Evolutionary conservation across 768 basidiomycete species (phyloP).

Genomic region (Mycena chlorophos): DNA sequence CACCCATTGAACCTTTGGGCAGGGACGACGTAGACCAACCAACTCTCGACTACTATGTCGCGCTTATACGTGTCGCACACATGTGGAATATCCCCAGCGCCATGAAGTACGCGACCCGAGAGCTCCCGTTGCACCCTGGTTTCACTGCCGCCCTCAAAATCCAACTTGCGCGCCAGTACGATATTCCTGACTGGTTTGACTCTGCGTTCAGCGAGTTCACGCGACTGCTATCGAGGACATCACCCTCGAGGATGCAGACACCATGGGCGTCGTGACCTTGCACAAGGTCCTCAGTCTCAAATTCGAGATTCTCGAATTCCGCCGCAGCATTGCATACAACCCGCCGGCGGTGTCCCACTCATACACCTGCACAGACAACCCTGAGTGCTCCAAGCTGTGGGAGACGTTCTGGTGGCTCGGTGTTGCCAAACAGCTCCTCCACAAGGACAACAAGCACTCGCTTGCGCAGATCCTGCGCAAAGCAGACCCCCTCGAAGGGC

Average conservation of each 20-base stretch:
- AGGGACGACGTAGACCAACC: neutral
- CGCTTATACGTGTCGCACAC: neutral
- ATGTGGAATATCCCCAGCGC: neutral
- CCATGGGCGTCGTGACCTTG: conserved; percentile 3
- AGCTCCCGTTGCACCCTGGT: neutral
- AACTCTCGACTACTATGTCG: neutral
- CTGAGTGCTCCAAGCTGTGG: neutral
- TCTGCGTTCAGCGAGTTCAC: neutral
- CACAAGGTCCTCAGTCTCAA: conserved; percentile 1
- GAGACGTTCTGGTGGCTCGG: conserved; percentile 11
- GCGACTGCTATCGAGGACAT: neutral
- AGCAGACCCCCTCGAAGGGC: too few species aligned
- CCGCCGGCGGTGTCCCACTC: conserved; percentile 1
- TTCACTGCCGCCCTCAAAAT: conserved; percentile 1
- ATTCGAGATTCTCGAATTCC: too few species aligned
- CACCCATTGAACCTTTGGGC: neutral
- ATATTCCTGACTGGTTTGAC: neutral
- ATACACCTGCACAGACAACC: neutral
- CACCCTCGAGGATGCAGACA: neutral
- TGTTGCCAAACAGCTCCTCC: conserved; percentile 11
- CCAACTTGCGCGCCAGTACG: conserved; percentile 1
- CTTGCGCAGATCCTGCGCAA: neutral
- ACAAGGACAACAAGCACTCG: conserved; percentile 2
- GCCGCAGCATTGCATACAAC: neutral
- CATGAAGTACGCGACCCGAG: neutral